These are phyloP conservation scores for Polytolypa hystricis DNA, from an alignment of 2,329 filamentous ascomycete species.

Conservation along the genomic window DNA sequence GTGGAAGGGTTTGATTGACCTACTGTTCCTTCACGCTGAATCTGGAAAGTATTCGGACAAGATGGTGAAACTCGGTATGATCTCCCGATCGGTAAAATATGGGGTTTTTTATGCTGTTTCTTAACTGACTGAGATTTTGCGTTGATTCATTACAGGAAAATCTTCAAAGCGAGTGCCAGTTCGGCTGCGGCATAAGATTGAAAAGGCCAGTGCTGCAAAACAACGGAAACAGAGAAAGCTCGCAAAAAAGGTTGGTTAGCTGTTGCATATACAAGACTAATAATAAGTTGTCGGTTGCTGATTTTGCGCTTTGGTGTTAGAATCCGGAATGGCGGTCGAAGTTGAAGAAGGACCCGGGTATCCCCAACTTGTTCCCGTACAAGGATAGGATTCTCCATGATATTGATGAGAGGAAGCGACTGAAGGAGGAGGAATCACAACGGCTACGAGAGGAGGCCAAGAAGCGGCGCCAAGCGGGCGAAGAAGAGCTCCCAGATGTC, in stretches of 20 bases:
- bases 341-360: constrained; percentile 94
- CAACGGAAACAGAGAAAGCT: constrained; percentile 80
- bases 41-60: constrained; percentile 14
- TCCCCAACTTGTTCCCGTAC: constrained; percentile 94
- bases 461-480: constrained; percentile 29
- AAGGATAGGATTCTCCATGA: constrained; percentile 92
- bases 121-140: too few relatives aligned
- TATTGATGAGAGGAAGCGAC: constrained; percentile 75
- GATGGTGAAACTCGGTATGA: constrained; percentile 33
- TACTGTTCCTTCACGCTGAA: constrained; percentile 3
- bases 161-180: constrained; percentile 87
- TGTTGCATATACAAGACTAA: not conserved
- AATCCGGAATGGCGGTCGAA: constrained; percentile 94
- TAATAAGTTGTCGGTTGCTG: not conserved
- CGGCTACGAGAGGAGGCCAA: constrained; percentile 57
- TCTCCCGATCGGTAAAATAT: too few relatives aligned
- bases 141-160: constrained; percentile 55
- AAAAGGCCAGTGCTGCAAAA: constrained; percentile 83
- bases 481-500: constrained; percentile 21
- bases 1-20: not conserved
- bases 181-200: constrained; percentile 87
- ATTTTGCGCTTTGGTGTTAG: constrained; percentile 25
- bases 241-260: constrained; percentile 58
- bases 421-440: constrained; percentile 69
- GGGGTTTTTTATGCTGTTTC: too few relatives aligned